A percentile compares a stretch with the other conserved stretches of the same genome.
These are phyloP conservation scores for Nicotiana tomentosiformis DNA, from an alignment of 257 asterid genomes.

Conservation along the genomic window DNA sequence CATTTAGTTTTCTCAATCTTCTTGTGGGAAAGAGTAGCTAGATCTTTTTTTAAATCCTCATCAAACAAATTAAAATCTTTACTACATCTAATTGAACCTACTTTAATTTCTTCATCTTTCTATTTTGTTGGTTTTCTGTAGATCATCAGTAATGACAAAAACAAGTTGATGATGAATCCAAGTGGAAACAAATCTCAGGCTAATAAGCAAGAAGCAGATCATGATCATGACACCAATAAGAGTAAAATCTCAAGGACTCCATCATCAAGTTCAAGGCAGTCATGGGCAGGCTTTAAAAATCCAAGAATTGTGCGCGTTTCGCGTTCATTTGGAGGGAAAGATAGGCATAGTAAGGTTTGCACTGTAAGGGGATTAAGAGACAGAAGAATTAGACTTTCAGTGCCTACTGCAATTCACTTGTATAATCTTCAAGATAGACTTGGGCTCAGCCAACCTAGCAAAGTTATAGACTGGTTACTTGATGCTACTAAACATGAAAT, in stretches of 20 bases:
- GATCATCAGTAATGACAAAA: slow-evolving; percentile 25
- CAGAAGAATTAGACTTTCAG: slow-evolving; percentile 65
- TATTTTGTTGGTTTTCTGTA: slow-evolving; percentile 17
- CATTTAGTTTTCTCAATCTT: too few species aligned
- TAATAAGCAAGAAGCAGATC: slow-evolving; percentile 37
- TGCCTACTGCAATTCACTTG: slow-evolving; percentile 59
- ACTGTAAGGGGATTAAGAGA: slow-evolving; percentile 62
- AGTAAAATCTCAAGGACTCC: slow-evolving; percentile 14
- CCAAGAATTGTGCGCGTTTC: slow-evolving; percentile 71
- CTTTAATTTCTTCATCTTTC: not conserved
- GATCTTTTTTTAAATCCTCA: too few species aligned
- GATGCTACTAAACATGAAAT: slow-evolving; percentile 52
- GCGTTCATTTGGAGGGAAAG: slow-evolving; percentile 58
- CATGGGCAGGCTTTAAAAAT: slow-evolving; percentile 47
- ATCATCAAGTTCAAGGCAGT: slow-evolving; percentile 34
- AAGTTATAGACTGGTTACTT: slow-evolving; percentile 66
- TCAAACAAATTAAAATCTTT: not conserved
- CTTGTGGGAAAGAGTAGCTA: not conserved
- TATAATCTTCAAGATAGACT: slow-evolving; percentile 74
- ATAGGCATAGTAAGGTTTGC: slow-evolving; percentile 75
- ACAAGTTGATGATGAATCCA: slow-evolving; percentile 36
- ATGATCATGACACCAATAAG: not conserved
- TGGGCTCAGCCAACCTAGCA: slow-evolving; percentile 64
- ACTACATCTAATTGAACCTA: not conserved
- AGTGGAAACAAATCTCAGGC: not conserved